Conservation (phyloP, 2,329 filamentous ascomycete genomes). For the Xenoacremonium recifei region DNA sequence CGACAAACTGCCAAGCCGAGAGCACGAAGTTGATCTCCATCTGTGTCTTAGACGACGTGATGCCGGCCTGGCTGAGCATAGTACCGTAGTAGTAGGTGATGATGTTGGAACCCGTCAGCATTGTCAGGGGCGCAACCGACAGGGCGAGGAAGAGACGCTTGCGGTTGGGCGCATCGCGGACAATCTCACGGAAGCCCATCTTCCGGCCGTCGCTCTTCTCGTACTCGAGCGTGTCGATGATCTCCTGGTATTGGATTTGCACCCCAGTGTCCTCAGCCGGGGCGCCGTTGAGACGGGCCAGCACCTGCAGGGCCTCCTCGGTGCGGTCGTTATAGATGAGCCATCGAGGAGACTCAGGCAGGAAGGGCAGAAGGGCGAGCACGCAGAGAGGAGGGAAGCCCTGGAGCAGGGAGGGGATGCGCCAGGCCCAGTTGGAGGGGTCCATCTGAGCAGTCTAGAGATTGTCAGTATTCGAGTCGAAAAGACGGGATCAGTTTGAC, state of each 20-base stretch:
- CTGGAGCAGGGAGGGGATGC: slow-evolving; percentile 1
- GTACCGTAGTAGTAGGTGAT: slow-evolving; percentile 34
- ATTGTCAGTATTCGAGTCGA: no score
- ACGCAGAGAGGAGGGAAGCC: neutral
- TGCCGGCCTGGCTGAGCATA: slow-evolving; percentile 35
- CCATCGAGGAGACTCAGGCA: slow-evolving; percentile 2
- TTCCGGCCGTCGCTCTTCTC: neutral
- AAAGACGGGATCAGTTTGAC: neutral
- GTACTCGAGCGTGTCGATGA: neutral
- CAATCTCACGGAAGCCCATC: neutral
- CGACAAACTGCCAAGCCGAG: slow-evolving; percentile 31
- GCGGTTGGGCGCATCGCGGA: neutral
- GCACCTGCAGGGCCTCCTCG: neutral
- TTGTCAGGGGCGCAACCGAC: neutral
- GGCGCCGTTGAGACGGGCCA: neutral
- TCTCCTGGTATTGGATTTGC: neutral
- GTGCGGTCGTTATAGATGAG: neutral
- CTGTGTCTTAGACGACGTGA: slow-evolving; percentile 36
- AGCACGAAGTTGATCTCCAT: slow-evolving; percentile 20
- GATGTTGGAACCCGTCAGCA: neutral
- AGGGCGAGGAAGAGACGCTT: neutral
- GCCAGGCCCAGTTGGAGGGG: slow-evolving; percentile 8
- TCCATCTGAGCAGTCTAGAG: slow-evolving; percentile 18
- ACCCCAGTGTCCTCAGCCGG: neutral
- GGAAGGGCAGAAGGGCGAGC: neutral